A percentile compares a stretch with the other conserved stretches of the same genome.
Conservation (phyloP, 2,329 filamentous ascomycete genomes). For the Alternaria gansuensis region DNA sequence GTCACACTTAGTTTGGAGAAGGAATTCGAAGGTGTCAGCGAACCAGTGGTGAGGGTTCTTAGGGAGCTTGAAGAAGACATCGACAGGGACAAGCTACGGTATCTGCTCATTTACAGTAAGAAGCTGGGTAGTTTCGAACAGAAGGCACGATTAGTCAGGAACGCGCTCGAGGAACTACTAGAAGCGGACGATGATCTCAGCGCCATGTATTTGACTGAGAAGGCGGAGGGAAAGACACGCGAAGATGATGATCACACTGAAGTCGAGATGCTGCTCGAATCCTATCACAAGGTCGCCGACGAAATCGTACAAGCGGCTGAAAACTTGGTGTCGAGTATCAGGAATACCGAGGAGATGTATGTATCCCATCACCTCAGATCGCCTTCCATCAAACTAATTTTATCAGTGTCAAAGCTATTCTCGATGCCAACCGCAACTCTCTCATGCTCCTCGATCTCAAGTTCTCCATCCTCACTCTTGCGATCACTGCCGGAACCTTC, state of each 20-base stretch:
- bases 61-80: constrained; percentile 95
- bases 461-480: constrained; percentile 92
- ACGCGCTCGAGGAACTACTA: constrained; percentile 92
- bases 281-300: constrained; percentile 96
- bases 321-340: constrained; percentile 91
- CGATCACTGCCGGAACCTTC: constrained; percentile 93
- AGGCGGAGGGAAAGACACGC: constrained; percentile 74
- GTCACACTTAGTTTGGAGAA: constrained; percentile 91
- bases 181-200: constrained; percentile 96
- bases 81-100: constrained; percentile 88
- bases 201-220: constrained; percentile 94
- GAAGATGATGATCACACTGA: constrained; percentile 91
- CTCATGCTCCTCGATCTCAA: constrained; percentile 98
- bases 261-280: constrained; percentile 95
- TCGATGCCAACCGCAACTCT: constrained; percentile 96
- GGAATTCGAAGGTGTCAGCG: constrained; percentile 92
- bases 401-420: constrained; percentile 86
- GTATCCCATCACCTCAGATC: constrained; percentile 44
- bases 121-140: constrained; percentile 97
- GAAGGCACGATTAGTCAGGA: constrained; percentile 90
- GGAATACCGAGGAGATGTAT: constrained; percentile 98
- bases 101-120: constrained; percentile 93
- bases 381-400: constrained; percentile 29
- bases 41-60: constrained; percentile 88
- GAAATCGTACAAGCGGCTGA: constrained; percentile 96